Base-by-base conservation (phyloP, 345 rosid species). In the Linum lewisii region DNA sequence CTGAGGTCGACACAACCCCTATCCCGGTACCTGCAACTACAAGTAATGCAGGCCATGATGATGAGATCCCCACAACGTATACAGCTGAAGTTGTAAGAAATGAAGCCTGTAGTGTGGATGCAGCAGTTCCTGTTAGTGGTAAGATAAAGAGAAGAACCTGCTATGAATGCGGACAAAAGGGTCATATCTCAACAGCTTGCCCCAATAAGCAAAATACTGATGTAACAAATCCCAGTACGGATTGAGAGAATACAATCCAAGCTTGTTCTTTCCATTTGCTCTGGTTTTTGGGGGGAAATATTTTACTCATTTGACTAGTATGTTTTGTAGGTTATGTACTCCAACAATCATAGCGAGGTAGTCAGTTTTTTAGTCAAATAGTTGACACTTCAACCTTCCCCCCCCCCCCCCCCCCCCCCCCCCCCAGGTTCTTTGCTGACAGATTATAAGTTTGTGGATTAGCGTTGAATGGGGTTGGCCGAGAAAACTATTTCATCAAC, bases 121-220 rank as follows among this genome's bases (percentile, higher is more conserved):
- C 61, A 23, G 14, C 64, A 9, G 58, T 10, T 13, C 34, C 72
- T 63, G 64, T 63, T 55, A 81, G 73, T 6, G 84, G 95, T 57
- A 92, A 86, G 82, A 66, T 86, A 58, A 83, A 78, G 71, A 79
- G 87, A 69, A 79, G 96, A 67, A 72, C 70, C 26, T 92, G 96
- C 74, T 92, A 51, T 22, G 54, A 51, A 19, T 51, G 54, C 19
- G 54, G 54, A 11, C 10, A 51, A n/a, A 51, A 51, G 54, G 54
- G 54, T 51, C 54, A 51, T 51, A 5, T 51, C 24, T 51, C 54
- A 19, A 18, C 54, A 22, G 54, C 78, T 20, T 92, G 97, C 59
- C 95, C 90, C 1, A 85, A 78, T 58, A 79, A 74, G 68, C 73
- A 76, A 66, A 25, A 58, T 52, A 65, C 73, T 55, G 69, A 58